Conservation (phyloP, 2,329 filamentous ascomycete genomes). For the Xylariales sp. region DNA sequence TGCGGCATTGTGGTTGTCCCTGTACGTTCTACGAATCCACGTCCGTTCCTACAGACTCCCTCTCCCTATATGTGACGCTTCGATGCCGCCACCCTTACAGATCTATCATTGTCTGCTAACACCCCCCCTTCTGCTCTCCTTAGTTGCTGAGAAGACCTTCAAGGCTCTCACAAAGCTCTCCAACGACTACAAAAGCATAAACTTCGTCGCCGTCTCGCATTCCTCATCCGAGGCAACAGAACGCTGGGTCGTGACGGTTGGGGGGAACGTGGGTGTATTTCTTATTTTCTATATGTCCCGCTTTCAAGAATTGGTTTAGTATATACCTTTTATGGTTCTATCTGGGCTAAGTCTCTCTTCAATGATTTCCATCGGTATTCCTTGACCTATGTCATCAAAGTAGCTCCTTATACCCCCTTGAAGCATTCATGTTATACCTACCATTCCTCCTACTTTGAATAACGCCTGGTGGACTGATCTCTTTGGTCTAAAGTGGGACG, state of each 20-base stretch:
- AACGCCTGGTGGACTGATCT: too few relatives aligned
- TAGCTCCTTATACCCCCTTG: too few relatives aligned
- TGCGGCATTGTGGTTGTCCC: slow-evolving; percentile 79
- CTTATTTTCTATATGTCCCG: slow-evolving; percentile 56
- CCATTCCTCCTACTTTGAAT: too few relatives aligned
- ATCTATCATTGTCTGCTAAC: slow-evolving; percentile 21
- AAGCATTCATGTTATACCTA: too few relatives aligned
- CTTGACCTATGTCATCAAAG: too few relatives aligned
- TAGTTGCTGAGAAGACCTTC: slow-evolving; percentile 77
- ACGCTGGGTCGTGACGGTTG: slow-evolving; percentile 66
- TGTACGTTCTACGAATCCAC: slow-evolving; percentile 61
- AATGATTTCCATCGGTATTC: too few relatives aligned
- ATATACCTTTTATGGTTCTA: too few relatives aligned
- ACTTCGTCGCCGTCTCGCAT: slow-evolving; percentile 73
- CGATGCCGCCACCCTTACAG: neutral
- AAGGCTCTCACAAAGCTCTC: slow-evolving; percentile 64
- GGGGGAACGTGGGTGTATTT: slow-evolving; percentile 66
- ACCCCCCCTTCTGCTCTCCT: neutral
- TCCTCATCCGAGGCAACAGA: slow-evolving; percentile 64
- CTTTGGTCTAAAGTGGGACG: slow-evolving; percentile 54
- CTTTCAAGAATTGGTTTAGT: too few relatives aligned
- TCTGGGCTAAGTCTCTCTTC: too few relatives aligned
- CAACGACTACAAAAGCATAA: slow-evolving; percentile 59
- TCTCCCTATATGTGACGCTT: neutral
- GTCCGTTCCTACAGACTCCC: too few relatives aligned